phyloP scores from a whole-genome alignment of 768 basidiomycete species.

The Rhodotorula graminis region DNA sequence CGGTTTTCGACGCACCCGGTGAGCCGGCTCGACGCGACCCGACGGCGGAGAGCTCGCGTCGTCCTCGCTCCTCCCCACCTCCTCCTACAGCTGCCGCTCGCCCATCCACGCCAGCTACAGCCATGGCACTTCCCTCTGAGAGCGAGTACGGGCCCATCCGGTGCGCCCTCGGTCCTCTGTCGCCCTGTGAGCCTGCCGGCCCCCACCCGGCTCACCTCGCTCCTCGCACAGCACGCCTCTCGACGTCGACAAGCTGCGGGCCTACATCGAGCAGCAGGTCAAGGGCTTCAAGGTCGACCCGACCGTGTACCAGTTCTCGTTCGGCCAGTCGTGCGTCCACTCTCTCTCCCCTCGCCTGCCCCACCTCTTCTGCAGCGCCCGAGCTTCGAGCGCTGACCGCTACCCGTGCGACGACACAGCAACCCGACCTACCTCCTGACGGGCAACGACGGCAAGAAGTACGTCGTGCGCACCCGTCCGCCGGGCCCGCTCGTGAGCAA shows the following conservation, averaged over 20 bases:
- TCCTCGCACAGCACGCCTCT: slow-evolving; percentile 12
- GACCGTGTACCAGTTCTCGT: slow-evolving; percentile 81
- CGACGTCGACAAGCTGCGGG: slow-evolving; percentile 17
- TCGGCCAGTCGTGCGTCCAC: slow-evolving; percentile 48
- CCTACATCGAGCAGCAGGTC: slow-evolving; percentile 58
- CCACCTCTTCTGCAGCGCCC: too few species aligned
- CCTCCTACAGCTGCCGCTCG: neutral
- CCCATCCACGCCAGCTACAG: neutral
- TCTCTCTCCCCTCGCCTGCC: neutral
- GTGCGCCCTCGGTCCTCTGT: neutral
- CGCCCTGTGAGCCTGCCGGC: neutral
- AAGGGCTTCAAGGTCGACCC: slow-evolving; percentile 61
- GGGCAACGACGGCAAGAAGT: slow-evolving; percentile 65
- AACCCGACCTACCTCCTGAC: slow-evolving; percentile 95
- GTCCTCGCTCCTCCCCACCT: neutral
- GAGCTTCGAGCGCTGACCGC: slow-evolving; percentile 54
- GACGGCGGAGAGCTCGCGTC: neutral
- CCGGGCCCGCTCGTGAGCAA: slow-evolving; percentile 76
- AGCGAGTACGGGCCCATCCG: slow-evolving; percentile 27
- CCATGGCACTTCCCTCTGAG: neutral
- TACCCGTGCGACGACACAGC: slow-evolving; percentile 3
- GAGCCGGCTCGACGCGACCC: too few species aligned
- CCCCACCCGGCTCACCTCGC: neutral
- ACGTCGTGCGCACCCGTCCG: slow-evolving; percentile 89
- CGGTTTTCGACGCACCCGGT: too few species aligned